Conservation (phyloP, 139 green algal genomes). For the Tetradesmus lagerheimii region DNA sequence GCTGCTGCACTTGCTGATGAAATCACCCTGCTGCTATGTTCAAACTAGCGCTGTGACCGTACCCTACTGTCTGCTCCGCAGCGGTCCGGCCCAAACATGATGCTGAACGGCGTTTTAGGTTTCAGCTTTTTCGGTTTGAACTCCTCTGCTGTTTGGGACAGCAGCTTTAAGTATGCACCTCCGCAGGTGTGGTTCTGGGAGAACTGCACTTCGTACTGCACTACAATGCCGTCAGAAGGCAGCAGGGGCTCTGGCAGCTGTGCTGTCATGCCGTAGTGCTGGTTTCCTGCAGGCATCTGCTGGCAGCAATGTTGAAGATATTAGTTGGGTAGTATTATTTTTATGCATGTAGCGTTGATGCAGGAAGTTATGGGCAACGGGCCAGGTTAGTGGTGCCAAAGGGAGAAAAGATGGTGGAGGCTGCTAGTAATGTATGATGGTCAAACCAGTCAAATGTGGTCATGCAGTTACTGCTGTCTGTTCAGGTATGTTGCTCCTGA, state of each 20-base stretch:
- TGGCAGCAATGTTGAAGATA: background rate
- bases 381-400: too few relatives aligned
- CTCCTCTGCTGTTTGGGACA: conserved; percentile 56
- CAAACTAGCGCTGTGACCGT: background rate
- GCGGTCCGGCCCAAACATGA: conserved; percentile 98
- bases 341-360: too few relatives aligned
- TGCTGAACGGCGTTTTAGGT: conserved; percentile 68
- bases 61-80: conserved; percentile 54
- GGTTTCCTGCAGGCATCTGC: conserved; percentile 80
- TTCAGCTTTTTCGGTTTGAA: conserved; percentile 5
- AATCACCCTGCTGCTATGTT: background rate
- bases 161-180: conserved; percentile 95
- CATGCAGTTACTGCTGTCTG: background rate
- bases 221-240: conserved; percentile 70
- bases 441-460: background rate
- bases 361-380: too few relatives aligned
- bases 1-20: too few relatives aligned
- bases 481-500: background rate
- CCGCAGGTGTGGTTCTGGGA: conserved; percentile 78
- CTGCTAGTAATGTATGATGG: background rate
- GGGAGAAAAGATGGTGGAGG: background rate
- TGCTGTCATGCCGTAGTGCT: conserved; percentile 83
- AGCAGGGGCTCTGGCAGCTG: conserved; percentile 66
- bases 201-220: conserved; percentile 92
- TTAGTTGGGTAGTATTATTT: too few relatives aligned